Conservation (phyloP, 805 yeast genomes). For the Candida ortonii region DNA sequence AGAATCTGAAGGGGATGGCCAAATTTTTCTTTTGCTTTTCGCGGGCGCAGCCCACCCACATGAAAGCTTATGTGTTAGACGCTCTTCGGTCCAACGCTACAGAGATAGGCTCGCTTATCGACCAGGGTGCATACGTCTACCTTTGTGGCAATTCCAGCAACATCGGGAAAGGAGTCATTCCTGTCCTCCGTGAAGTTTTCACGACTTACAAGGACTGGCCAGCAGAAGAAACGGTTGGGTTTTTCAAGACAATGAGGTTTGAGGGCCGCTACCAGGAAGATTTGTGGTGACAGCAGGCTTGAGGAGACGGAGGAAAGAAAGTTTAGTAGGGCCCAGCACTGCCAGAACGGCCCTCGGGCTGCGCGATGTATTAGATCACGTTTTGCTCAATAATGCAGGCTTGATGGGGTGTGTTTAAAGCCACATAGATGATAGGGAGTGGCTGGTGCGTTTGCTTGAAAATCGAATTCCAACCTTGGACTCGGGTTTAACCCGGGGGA, state of each 20-base stretch:
- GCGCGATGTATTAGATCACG: neutral
- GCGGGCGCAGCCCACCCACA: slow-evolving; percentile 46
- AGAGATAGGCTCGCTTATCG: slow-evolving; percentile 46
- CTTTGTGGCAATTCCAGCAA: slow-evolving; percentile 93
- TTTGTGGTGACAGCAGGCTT: slow-evolving; percentile 68
- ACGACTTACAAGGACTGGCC: slow-evolving; percentile 34
- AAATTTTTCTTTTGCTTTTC: slow-evolving; percentile 78
- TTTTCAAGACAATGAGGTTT: slow-evolving; percentile 68
- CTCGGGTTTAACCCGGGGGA: too few species aligned
- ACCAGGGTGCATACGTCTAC: slow-evolving; percentile 73
- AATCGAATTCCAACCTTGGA: too few species aligned
- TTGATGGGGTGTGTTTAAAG: too few species aligned
- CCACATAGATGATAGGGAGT: too few species aligned
- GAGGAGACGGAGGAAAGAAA: neutral
- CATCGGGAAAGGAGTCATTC: slow-evolving; percentile 89
- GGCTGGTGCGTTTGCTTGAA: too few species aligned
- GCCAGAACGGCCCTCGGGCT: neutral
- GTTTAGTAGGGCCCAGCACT: slow-evolving; percentile 1
- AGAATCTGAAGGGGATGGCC: slow-evolving; percentile 49
- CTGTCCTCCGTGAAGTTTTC: slow-evolving; percentile 59
- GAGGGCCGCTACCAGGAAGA: slow-evolving; percentile 91
- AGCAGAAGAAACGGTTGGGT: slow-evolving; percentile 60
- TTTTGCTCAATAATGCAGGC: too few species aligned
- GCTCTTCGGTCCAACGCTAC: slow-evolving; percentile 48
- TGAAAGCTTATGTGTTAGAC: slow-evolving; percentile 85